Conservation (phyloP, 2,329 filamentous ascomycete species). For the Colletotrichum salicis region DNA sequence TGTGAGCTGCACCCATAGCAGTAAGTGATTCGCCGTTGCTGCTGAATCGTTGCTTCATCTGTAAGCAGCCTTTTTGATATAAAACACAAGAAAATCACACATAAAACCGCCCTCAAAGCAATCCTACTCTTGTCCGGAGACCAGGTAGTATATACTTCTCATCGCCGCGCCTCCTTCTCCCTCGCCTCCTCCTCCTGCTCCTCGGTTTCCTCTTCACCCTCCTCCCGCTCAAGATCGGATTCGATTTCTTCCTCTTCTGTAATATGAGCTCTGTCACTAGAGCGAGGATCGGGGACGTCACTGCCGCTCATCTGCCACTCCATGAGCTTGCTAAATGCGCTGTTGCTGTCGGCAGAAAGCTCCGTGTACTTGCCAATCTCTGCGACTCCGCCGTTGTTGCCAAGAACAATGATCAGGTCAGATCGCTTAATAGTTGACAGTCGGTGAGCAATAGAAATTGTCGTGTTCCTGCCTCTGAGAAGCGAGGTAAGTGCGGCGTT, state of each 20-base stretch:
- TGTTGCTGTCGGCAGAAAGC: slow-evolving; percentile 77
- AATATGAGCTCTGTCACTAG: slow-evolving; percentile 51
- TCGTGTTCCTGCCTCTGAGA: slow-evolving; percentile 89
- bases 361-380: slow-evolving; percentile 88
- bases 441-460: slow-evolving; percentile 96
- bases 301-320: slow-evolving; percentile 97
- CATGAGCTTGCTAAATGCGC: slow-evolving; percentile 95
- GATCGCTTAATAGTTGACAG: slow-evolving; percentile 96
- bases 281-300: slow-evolving; percentile 60
- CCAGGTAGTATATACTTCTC: not conserved
- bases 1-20: not conserved
- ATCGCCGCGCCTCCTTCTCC: slow-evolving; percentile 29
- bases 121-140: not conserved
- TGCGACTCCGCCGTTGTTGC: slow-evolving; percentile 86
- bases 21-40: slow-evolving; percentile 1
- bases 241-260: slow-evolving; percentile 65
- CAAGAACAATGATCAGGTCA: slow-evolving; percentile 92
- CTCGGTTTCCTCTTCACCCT: slow-evolving; percentile 38
- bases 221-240: slow-evolving; percentile 55
- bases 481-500: slow-evolving; percentile 88
- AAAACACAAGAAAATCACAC: slow-evolving; percentile 1
- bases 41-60: not conserved
- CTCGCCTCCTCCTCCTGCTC: slow-evolving; percentile 27
- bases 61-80: slow-evolving; percentile 13
- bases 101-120: not conserved